phyloP scores from a whole-genome alignment of 164 flowering plant genomes.

The Warburgia ugandensis region DNA sequence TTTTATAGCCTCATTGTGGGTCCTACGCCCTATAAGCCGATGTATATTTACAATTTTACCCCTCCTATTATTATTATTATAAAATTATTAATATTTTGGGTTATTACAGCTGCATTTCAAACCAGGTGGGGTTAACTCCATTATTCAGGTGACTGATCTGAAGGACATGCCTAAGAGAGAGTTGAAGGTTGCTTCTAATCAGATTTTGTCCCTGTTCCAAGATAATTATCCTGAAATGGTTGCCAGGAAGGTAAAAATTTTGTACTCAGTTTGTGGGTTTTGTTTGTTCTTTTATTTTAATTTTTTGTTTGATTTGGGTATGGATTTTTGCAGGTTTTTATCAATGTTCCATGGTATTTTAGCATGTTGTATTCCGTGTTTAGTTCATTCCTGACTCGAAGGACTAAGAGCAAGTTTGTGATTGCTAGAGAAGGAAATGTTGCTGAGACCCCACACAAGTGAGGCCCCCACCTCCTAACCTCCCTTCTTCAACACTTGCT shows the following conservation, averaged over 20 bases:
- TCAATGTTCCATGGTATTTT: slow-evolving; percentile 95
- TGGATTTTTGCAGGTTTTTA: slow-evolving; percentile 50
- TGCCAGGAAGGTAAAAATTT: slow-evolving; percentile 62
- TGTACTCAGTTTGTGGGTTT: background rate
- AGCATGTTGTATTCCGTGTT: slow-evolving; percentile 78
- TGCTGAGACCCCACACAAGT: slow-evolving; percentile 93
- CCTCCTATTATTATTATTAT: no score
- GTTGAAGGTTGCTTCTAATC: slow-evolving; percentile 83
- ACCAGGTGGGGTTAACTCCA: slow-evolving; percentile 84
- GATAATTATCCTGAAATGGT: slow-evolving; percentile 99
- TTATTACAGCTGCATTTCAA: slow-evolving; percentile 86
- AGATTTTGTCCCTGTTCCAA: slow-evolving; percentile 78
- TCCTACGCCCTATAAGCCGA: no score
- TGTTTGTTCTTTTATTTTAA: background rate
- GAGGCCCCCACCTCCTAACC: slow-evolving; percentile 1
- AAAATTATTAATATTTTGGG: no score
- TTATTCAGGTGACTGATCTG: slow-evolving; percentile 88
- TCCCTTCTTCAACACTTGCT: background rate
- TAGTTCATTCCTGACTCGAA: slow-evolving; percentile 85
- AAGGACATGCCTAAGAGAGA: slow-evolving; percentile 97
- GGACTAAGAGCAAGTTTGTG: slow-evolving; percentile 98
- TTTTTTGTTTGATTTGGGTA: slow-evolving; percentile 1
- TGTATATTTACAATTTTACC: no score
- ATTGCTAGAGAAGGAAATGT: slow-evolving; percentile 75
- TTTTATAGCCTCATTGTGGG: no score